Percentiles rank a stretch among this genome's conserved stretches.
These are phyloP conservation scores for Scleromitrula shiraiana DNA, from an alignment of 2,329 filamentous ascomycete species.

Conservation along the genomic window DNA sequence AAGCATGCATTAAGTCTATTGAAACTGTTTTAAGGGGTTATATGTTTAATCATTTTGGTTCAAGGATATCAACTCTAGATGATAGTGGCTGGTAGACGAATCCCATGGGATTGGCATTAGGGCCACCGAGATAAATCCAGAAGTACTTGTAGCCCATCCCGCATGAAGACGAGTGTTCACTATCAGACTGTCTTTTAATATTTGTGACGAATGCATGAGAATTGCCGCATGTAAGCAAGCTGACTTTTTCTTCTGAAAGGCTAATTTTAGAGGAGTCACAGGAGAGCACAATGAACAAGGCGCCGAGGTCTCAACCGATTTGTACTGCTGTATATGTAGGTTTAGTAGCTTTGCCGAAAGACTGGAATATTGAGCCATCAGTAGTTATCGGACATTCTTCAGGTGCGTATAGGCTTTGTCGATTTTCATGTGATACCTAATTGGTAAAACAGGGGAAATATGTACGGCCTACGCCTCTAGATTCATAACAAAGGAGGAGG, in stretches of 20 bases:
- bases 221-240: too few species aligned
- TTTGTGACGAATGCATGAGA: not conserved
- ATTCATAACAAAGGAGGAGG: slow-evolving; percentile 26
- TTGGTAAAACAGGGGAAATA: slow-evolving; percentile 35
- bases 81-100: too few species aligned
- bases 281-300: slow-evolving; percentile 20
- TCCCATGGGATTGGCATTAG: slow-evolving; percentile 47
- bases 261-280: too few species aligned
- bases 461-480: slow-evolving; percentile 37
- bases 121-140: slow-evolving; percentile 37
- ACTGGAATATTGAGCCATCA: slow-evolving; percentile 33
- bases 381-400: slow-evolving; percentile 38
- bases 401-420: slow-evolving; percentile 21
- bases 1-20: too few species aligned
- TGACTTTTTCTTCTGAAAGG: too few species aligned
- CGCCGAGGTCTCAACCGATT: slow-evolving; percentile 31
- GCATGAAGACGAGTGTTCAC: slow-evolving; percentile 32
- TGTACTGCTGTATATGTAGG: slow-evolving; percentile 40
- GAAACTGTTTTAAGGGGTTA: too few species aligned
- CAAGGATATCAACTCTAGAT: too few species aligned
- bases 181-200: not conserved
- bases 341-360: slow-evolving; percentile 35
- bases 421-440: not conserved
- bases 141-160: slow-evolving; percentile 33
- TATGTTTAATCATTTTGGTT: too few species aligned